Percentiles rank a stretch among this genome's conserved stretches.
Conservation (phyloP, 2,329 filamentous ascomycete species). For the Teratosphaeria zuluensis region DNA sequence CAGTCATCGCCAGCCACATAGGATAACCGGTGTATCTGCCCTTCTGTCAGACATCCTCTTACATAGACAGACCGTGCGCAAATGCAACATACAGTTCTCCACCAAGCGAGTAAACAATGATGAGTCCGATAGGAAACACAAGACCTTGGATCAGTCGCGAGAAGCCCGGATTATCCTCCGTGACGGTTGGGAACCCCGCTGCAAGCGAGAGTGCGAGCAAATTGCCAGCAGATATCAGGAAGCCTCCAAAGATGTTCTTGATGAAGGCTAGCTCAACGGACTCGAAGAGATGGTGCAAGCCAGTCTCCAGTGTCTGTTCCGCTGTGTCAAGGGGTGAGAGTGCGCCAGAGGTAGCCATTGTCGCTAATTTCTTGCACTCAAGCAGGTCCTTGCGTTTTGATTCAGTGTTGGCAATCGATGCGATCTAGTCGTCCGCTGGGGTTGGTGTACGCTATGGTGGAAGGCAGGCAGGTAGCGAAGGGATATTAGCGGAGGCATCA, state of each 20-base stretch:
- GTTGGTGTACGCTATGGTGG: no score
- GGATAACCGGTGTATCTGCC: slow-evolving; percentile 20
- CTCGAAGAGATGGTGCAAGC: slow-evolving; percentile 17
- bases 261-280: slow-evolving; percentile 12
- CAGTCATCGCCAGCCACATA: slow-evolving; percentile 21
- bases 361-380: background rate
- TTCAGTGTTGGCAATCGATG: no score
- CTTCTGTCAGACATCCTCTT: background rate
- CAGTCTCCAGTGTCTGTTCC: slow-evolving; percentile 12
- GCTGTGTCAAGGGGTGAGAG: slow-evolving; percentile 15
- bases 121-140: slow-evolving; percentile 18
- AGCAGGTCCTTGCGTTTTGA: no score
- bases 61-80: background rate
- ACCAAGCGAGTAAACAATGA: slow-evolving; percentile 20
- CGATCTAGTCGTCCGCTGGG: no score
- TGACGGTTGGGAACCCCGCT: slow-evolving; percentile 10
- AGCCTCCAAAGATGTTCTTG: slow-evolving; percentile 21
- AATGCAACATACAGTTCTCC: slow-evolving; percentile 12
- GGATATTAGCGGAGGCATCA: background rate
- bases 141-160: slow-evolving; percentile 16
- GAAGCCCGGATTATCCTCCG: slow-evolving; percentile 13
- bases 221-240: slow-evolving; percentile 17
- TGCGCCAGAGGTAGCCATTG: slow-evolving; percentile 4
- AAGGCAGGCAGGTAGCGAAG: background rate
- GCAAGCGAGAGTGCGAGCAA: slow-evolving; percentile 14